Percentiles rank a stretch among this genome's conserved stretches.
These are phyloP conservation scores for Avena atlantica DNA, from an alignment of 176 grass and related monocot genomes.

Conservation along the genomic window DNA sequence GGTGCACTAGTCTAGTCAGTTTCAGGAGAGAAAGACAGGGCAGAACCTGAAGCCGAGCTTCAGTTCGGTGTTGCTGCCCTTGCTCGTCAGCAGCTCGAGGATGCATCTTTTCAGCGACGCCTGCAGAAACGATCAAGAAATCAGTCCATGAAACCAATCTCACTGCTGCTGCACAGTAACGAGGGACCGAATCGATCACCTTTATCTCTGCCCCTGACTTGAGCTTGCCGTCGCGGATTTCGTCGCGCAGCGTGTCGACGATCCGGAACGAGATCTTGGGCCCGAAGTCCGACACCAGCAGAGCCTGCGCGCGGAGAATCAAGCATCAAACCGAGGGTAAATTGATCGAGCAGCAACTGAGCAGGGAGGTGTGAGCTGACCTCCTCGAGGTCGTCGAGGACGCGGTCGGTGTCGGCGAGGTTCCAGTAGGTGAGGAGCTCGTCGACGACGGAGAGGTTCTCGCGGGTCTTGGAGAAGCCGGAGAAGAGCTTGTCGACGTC, in stretches of 20 bases:
- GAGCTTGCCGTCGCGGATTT: conserved; percentile 91
- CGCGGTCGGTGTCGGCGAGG: conserved; percentile 89
- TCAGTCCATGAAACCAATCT: not conserved
- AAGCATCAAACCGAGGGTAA: not conserved
- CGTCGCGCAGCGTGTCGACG: conserved; percentile 84
- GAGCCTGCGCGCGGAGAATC: conserved; percentile 51
- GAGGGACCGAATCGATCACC: conserved; percentile 36
- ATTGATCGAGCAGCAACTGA: too few species aligned
- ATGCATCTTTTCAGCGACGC: conserved; percentile 78
- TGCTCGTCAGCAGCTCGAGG: conserved; percentile 73
- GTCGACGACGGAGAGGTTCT: conserved; percentile 93
- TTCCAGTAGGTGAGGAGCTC: conserved; percentile 99
- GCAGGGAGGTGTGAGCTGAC: not conserved
- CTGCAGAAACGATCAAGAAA: conserved; percentile 41
- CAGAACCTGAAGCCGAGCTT: conserved; percentile 88
- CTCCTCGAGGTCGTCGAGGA: conserved; percentile 97
- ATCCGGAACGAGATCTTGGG: conserved; percentile 94
- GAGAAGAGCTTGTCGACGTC: conserved; percentile 98
- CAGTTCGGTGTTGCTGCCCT: conserved; percentile 83
- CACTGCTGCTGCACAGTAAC: not conserved
- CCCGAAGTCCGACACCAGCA: conserved; percentile 98
- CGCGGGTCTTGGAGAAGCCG: conserved; percentile 96
- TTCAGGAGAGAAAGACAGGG: conserved; percentile 1
- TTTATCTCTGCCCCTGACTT: conserved; percentile 96
- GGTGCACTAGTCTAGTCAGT: not conserved